Percentiles rank a stretch among this genome's conserved stretches.
Evolutionary conservation across 176 grass and related monocot species (phyloP).

Genomic region (Phyllostachys edulis): DNA sequence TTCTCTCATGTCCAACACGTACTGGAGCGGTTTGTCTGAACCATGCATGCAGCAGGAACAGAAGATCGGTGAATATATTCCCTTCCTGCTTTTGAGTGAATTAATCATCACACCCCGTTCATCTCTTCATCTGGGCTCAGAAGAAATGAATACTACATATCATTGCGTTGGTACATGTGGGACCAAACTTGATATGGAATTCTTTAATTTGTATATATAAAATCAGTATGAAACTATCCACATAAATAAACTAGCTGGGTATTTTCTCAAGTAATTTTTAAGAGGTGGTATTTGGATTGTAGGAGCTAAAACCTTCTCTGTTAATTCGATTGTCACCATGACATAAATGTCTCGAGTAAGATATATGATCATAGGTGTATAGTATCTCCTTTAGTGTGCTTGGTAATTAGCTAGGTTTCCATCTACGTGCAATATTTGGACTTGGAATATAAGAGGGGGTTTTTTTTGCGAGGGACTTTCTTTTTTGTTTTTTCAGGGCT

Average conservation of each 20-base stretch:
- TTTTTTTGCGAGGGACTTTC: neutral
- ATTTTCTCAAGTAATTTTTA: neutral
- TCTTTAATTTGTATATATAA: neutral
- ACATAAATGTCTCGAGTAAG: too few species aligned
- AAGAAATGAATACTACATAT: neutral
- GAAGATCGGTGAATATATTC: slow-evolving; percentile 22
- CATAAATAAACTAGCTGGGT: neutral
- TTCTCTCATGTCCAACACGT: neutral
- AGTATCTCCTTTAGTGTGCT: too few species aligned
- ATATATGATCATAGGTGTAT: too few species aligned
- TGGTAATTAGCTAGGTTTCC: too few species aligned
- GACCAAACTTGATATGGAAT: neutral
- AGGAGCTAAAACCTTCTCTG: too few species aligned
- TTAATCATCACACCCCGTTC: slow-evolving; percentile 25
- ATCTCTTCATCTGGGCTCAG: slow-evolving; percentile 1
- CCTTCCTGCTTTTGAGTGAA: slow-evolving; percentile 22
- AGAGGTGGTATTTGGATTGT: neutral
- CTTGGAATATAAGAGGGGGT: too few species aligned
- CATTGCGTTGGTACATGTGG: slow-evolving; percentile 1
- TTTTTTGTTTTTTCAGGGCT: neutral
- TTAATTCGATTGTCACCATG: too few species aligned
- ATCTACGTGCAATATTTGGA: too few species aligned
- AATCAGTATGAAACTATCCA: neutral
- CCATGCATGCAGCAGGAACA: neutral
- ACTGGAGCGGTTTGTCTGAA: slow-evolving; percentile 17